These are phyloP conservation scores for Stipa capillata DNA, from an alignment of 176 grass and related monocot species.

Conservation along the genomic window DNA sequence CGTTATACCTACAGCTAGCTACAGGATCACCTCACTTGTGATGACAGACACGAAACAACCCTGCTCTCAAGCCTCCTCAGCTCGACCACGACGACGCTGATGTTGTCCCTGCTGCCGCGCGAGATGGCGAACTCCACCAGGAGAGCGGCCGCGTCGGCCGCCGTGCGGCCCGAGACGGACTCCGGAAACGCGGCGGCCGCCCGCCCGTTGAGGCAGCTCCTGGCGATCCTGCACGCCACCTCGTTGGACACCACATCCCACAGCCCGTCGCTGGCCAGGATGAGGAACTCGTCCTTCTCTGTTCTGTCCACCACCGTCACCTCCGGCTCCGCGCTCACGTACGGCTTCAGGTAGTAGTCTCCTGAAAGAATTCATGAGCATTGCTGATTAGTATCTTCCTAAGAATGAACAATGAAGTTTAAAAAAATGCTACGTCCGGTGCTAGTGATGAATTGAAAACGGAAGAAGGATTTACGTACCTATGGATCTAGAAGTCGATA, in stretches of 20 bases:
- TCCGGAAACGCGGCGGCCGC: conserved; percentile 23
- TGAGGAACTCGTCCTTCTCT: conserved; percentile 58
- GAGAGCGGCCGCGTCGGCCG: conserved; percentile 48
- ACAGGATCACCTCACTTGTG: not conserved
- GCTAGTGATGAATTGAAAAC: not conserved
- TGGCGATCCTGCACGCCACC: conserved; percentile 39
- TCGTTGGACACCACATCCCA: conserved; percentile 82
- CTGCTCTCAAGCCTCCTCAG: conserved; percentile 16
- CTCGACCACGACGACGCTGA: conserved; percentile 75
- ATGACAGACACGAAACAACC: no score
- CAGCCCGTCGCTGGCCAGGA: conserved; percentile 64
- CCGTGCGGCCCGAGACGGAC: conserved; percentile 15
- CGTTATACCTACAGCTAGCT: not conserved
- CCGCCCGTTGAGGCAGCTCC: conserved; percentile 43
- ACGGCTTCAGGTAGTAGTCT: conserved; percentile 75
- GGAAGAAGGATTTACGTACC: conserved; percentile 21
- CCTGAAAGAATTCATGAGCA: conserved; percentile 17
- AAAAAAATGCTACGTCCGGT: not conserved
- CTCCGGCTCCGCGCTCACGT: conserved; percentile 55
- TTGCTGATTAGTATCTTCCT: not conserved
- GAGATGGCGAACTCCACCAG: conserved; percentile 50
- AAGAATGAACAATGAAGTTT: not conserved
- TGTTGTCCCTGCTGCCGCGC: conserved; percentile 67
- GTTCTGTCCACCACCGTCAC: conserved; percentile 40
- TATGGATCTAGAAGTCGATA: conserved; percentile 67